phyloP scores from a whole-genome alignment of 2,329 filamentous ascomycete genomes.

The Elsinoe ampelina region DNA sequence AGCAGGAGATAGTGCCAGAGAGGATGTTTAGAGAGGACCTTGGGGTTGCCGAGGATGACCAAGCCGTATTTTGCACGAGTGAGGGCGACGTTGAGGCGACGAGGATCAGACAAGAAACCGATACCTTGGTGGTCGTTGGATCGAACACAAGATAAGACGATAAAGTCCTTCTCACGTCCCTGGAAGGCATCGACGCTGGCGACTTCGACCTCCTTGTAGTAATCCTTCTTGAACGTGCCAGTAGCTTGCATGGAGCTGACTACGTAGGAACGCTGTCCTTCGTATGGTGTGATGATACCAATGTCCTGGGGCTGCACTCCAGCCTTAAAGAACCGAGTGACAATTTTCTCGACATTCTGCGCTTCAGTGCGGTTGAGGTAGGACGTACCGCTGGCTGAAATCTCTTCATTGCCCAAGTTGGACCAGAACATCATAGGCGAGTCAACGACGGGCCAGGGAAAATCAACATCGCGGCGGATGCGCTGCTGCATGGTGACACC shows the following conservation, averaged over 20 bases:
- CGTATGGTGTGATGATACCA: slow-evolving; percentile 96
- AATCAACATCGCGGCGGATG: slow-evolving; percentile 86
- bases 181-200: slow-evolving; percentile 98
- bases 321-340: slow-evolving; percentile 97
- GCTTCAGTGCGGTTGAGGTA: slow-evolving; percentile 97
- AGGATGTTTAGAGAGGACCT: slow-evolving; percentile 94
- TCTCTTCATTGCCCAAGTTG: slow-evolving; percentile 94
- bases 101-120: slow-evolving; percentile 94
- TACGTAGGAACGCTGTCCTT: slow-evolving; percentile 95
- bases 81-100: slow-evolving; percentile 91
- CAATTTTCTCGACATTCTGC: slow-evolving; percentile 95
- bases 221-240: slow-evolving; percentile 94
- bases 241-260: slow-evolving; percentile 99
- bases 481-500: slow-evolving; percentile 85
- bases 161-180: slow-evolving; percentile 97
- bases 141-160: slow-evolving; percentile 92
- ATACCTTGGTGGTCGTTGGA: slow-evolving; percentile 99
- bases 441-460: slow-evolving; percentile 91
- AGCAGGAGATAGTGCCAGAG: slow-evolving; percentile 91
- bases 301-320: slow-evolving; percentile 90
- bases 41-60: slow-evolving; percentile 94
- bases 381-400: slow-evolving; percentile 92
- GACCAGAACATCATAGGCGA: slow-evolving; percentile 99
- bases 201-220: slow-evolving; percentile 97
- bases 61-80: slow-evolving; percentile 95